Conservation (phyloP, 129 eudicot species). For the Chrysanthemum lavandulifolium region DNA sequence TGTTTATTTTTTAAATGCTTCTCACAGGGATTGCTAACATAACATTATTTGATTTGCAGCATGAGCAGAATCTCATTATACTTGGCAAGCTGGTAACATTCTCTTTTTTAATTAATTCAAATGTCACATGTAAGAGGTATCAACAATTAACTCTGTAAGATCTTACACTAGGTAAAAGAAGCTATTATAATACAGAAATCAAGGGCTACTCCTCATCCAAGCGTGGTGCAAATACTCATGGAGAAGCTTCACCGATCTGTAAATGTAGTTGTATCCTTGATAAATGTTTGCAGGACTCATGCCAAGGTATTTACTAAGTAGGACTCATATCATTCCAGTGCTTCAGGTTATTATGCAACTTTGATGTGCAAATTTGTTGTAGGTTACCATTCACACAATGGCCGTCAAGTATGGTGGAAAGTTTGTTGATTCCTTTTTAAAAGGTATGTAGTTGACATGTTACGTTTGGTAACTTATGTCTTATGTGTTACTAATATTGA, state of each 20-base stretch:
- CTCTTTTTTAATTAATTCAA: constrained; percentile 1
- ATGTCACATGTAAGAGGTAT: constrained; percentile 16
- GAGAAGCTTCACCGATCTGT: constrained; percentile 60
- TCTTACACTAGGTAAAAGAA: constrained; percentile 59
- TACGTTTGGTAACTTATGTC: constrained; percentile 4
- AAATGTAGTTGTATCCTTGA: constrained; percentile 65
- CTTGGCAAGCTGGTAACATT: constrained; percentile 66
- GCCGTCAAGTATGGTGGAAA: constrained; percentile 85
- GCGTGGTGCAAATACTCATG: constrained; percentile 47
- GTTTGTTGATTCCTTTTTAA: constrained; percentile 71
- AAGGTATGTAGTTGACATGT: constrained; percentile 45
- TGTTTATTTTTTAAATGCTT: constrained; percentile 4
- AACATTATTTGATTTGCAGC: constrained; percentile 46
- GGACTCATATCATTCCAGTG: constrained; percentile 19
- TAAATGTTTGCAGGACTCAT: constrained; percentile 61
- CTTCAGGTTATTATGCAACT: neutral
- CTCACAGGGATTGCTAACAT: constrained; percentile 18
- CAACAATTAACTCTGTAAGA: constrained; percentile 4
- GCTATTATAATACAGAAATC: constrained; percentile 44
- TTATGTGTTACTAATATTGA: constrained; percentile 27
- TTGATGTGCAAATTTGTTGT: constrained; percentile 17
- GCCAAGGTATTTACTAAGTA: constrained; percentile 47
- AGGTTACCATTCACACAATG: constrained; percentile 72
- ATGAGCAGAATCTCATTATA: constrained; percentile 64
- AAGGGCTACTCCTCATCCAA: constrained; percentile 45